phyloP scores from a whole-genome alignment of 2,329 filamentous ascomycete genomes.

The Sclerotinia subarctica region DNA sequence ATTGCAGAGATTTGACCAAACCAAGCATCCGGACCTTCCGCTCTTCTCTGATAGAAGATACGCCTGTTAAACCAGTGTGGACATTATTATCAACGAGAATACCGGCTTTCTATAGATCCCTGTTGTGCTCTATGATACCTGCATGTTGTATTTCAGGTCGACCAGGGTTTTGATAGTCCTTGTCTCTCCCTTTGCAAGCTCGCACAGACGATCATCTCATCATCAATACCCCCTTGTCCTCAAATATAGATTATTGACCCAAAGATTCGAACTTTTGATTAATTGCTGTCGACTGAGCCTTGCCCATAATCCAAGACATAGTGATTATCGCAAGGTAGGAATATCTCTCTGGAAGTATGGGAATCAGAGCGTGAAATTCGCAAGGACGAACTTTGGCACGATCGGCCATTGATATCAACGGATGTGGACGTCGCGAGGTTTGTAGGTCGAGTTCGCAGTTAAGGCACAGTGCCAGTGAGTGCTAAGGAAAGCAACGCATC shows the following conservation, averaged over 20 bases:
- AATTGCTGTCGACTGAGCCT: neutral
- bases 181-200: neutral
- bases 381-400: neutral
- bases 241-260: neutral
- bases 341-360: neutral
- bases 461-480: neutral
- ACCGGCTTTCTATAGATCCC: constrained; percentile 4
- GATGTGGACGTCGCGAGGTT: neutral
- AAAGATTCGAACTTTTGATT: neutral
- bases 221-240: neutral
- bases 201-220: constrained; percentile 13
- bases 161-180: neutral
- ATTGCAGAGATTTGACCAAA: constrained; percentile 1
- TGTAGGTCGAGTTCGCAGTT: neutral
- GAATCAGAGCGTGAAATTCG: neutral
- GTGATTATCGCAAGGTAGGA: neutral
- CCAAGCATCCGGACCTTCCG: constrained; percentile 7
- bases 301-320: neutral
- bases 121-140: neutral
- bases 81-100: constrained; percentile 9
- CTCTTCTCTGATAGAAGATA: neutral
- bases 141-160: neutral
- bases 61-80: neutral
- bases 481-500: neutral
- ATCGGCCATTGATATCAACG: neutral